Evolutionary conservation across 2,329 filamentous ascomycete genomes (phyloP).

Genomic region (Aureobasidium sp.): DNA sequence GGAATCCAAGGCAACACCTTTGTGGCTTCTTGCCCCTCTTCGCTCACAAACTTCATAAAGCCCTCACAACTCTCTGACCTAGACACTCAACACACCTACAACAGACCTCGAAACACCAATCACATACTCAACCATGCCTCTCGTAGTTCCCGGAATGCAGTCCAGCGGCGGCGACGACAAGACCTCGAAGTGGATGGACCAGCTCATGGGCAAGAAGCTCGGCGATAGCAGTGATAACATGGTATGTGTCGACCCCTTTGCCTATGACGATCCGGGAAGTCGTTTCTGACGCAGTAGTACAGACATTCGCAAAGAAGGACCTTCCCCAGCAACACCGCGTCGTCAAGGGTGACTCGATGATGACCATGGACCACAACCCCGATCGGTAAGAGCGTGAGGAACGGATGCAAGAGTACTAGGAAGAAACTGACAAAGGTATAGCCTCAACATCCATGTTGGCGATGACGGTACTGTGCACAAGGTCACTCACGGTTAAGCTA

Average conservation of each 20-base stretch:
- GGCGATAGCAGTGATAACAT: conserved; percentile 38
- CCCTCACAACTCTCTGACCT: neutral
- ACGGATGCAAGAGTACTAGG: neutral
- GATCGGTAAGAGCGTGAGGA: conserved; percentile 28
- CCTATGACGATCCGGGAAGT: neutral
- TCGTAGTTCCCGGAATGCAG: conserved; percentile 41
- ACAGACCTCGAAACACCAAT: neutral
- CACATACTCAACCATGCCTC: conserved; percentile 33
- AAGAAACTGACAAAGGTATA: conserved; percentile 11
- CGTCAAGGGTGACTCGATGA: conserved; percentile 37
- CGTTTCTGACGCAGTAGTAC: neutral
- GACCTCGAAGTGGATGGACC: conserved; percentile 36
- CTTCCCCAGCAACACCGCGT: conserved; percentile 41
- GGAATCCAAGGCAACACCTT: conserved; percentile 11
- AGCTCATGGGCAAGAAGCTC: conserved; percentile 45
- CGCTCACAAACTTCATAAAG: neutral
- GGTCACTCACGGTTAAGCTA: conserved; percentile 35
- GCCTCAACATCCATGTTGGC: conserved; percentile 41
- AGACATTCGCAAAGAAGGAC: conserved; percentile 44
- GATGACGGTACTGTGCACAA: conserved; percentile 42
- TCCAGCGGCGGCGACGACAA: conserved; percentile 32
- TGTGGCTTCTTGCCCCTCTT: conserved; percentile 1
- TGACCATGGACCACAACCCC: conserved; percentile 40
- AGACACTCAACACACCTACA: neutral
- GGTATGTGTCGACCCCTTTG: conserved; percentile 23